phyloP scores from a whole-genome alignment of 2,329 filamentous ascomycete species.

The Xylaria sp. region DNA sequence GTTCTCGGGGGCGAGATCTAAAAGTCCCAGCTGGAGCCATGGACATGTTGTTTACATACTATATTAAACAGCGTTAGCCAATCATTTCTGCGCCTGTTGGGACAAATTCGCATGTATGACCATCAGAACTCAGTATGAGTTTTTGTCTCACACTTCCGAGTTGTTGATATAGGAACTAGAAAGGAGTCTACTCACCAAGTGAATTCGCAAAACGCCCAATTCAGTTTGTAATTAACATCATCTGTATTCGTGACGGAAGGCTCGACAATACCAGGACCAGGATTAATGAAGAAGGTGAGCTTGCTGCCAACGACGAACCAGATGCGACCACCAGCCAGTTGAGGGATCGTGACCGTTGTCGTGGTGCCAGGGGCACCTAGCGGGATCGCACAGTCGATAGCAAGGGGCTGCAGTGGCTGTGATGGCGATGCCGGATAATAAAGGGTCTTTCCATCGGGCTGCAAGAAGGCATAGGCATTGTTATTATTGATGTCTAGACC shows the following conservation, averaged over 20 bases:
- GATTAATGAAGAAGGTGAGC: conserved; percentile 76
- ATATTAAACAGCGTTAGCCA: conserved; percentile 15
- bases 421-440: conserved; percentile 72
- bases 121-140: background rate
- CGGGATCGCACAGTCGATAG: conserved; percentile 69
- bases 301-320: conserved; percentile 73
- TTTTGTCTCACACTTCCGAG: background rate
- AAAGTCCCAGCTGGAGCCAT: background rate
- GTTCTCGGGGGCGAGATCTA: background rate
- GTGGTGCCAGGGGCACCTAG: conserved; percentile 70
- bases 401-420: conserved; percentile 60
- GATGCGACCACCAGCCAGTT: conserved; percentile 75
- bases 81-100: background rate
- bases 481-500: conserved; percentile 70
- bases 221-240: conserved; percentile 69
- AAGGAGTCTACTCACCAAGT: conserved; percentile 32
- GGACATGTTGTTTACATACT: conserved; percentile 27
- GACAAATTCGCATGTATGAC: background rate
- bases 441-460: conserved; percentile 71
- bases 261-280: conserved; percentile 77
- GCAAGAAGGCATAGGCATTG: conserved; percentile 69
- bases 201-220: conserved; percentile 73
- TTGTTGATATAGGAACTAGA: background rate
- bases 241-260: conserved; percentile 74
- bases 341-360: conserved; percentile 72